Evolutionary conservation across 257 asterid species (phyloP).

Genomic region (Salvia miltiorrhiza): DNA sequence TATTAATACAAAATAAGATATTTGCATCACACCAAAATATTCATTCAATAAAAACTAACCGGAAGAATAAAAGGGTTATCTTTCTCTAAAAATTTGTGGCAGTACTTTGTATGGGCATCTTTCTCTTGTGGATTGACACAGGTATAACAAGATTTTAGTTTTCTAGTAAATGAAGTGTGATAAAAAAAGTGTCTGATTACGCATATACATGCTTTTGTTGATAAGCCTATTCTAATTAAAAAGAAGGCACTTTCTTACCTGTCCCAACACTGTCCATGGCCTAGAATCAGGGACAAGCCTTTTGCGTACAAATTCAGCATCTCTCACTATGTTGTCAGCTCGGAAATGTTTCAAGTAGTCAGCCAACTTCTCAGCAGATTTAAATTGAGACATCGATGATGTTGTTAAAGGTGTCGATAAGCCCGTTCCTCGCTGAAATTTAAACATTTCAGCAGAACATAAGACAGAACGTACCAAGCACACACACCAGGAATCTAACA

Average conservation of each 20-base stretch:
- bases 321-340: constrained; percentile 84
- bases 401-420: constrained; percentile 77
- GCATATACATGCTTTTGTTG: not conserved
- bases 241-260: constrained; percentile 36
- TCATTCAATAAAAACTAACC: not conserved
- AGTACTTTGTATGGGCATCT: not conserved
- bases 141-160: not conserved
- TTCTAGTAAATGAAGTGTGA: not conserved
- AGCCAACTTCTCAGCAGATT: constrained; percentile 59
- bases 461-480: not conserved
- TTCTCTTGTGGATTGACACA: not conserved
- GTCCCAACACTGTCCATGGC: constrained; percentile 95
- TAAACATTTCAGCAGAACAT: constrained; percentile 32
- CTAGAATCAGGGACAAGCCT: constrained; percentile 67
- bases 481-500: constrained; percentile 1
- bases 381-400: constrained; percentile 80
- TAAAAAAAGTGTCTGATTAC: not conserved
- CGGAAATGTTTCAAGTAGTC: constrained; percentile 78
- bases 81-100: not conserved
- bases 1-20: not conserved
- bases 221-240: not conserved
- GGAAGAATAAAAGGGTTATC: not conserved
- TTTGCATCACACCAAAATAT: constrained; percentile 3
- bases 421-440: constrained; percentile 93
- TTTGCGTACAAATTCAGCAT: constrained; percentile 86